Percentiles rank a stretch among this genome's conserved stretches.
Conservation (phyloP, 371 early-diverging fungal genomes). For the Mucor plumbeus region DNA sequence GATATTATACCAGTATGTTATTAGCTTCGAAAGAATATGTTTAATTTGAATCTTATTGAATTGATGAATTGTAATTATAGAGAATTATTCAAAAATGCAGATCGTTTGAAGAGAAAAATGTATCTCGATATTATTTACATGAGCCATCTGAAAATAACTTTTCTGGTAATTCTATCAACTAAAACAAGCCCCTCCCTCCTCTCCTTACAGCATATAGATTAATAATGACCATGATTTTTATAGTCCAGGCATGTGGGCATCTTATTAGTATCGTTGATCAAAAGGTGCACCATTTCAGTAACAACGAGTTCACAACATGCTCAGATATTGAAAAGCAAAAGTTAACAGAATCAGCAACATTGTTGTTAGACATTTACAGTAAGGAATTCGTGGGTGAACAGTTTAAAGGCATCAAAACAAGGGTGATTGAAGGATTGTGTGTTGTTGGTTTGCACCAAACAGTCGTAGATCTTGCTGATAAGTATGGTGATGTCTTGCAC, state of each 20-base stretch:
- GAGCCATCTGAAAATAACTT: background rate
- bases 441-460: background rate
- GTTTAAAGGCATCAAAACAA: background rate
- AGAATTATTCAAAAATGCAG: conserved; percentile 4
- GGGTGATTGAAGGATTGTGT: conserved; percentile 6
- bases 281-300: background rate
- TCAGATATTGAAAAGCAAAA: background rate
- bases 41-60: background rate
- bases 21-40: background rate
- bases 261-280: background rate
- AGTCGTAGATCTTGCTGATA: conserved; percentile 16
- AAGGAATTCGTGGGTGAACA: background rate
- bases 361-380: background rate
- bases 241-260: background rate
- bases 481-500: background rate
- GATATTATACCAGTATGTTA: background rate
- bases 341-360: background rate
- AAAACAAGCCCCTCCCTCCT: background rate
- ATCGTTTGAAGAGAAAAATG: background rate
- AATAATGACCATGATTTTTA: background rate
- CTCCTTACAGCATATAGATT: background rate
- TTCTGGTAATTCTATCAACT: background rate
- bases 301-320: background rate
- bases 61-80: background rate
- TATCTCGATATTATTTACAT: background rate